Conservation (phyloP, 495 filamentous ascomycete genomes). For the Penicillium diatomitis region DNA sequence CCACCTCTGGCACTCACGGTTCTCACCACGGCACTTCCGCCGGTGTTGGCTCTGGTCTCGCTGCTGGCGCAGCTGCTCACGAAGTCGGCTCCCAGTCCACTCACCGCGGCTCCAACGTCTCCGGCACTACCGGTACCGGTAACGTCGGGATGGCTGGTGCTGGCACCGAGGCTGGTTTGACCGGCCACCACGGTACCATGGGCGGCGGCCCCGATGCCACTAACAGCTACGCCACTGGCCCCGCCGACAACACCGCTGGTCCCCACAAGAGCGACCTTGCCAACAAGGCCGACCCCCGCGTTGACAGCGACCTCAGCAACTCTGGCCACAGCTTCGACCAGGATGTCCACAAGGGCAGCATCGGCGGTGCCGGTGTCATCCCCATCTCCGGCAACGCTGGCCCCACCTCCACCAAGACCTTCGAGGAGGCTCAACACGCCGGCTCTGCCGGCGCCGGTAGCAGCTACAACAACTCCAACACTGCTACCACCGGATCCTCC, state of each 20-base stretch:
- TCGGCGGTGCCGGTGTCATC: slow-evolving; percentile 7
- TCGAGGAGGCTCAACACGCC: slow-evolving; percentile 11
- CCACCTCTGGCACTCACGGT: too few species aligned
- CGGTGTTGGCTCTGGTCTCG: neutral
- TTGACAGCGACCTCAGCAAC: slow-evolving; percentile 39
- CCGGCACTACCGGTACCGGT: slow-evolving; percentile 2
- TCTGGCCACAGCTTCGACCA: slow-evolving; percentile 8
- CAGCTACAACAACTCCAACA: slow-evolving; percentile 14
- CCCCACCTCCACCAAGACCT: slow-evolving; percentile 14
- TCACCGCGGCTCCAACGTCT: neutral
- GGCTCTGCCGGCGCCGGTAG: slow-evolving; percentile 4
- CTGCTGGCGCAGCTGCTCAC: too few species aligned
- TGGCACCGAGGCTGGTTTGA: slow-evolving; percentile 19
- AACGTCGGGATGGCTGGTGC: slow-evolving; percentile 2
- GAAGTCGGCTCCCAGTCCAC: neutral
- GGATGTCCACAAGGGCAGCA: slow-evolving; percentile 12
- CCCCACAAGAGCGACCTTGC: slow-evolving; percentile 36
- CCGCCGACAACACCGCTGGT: slow-evolving; percentile 22
- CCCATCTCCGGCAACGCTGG: slow-evolving; percentile 6
- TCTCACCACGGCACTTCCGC: neutral
- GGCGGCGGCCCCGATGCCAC: slow-evolving; percentile 31
- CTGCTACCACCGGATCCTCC: too few species aligned
- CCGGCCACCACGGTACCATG: slow-evolving; percentile 39
- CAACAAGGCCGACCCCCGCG: slow-evolving; percentile 43
- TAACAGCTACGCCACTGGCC: slow-evolving; percentile 12